Conservation (phyloP, 371 early-diverging fungal genomes). For the Phascolomyces articulosus region DNA sequence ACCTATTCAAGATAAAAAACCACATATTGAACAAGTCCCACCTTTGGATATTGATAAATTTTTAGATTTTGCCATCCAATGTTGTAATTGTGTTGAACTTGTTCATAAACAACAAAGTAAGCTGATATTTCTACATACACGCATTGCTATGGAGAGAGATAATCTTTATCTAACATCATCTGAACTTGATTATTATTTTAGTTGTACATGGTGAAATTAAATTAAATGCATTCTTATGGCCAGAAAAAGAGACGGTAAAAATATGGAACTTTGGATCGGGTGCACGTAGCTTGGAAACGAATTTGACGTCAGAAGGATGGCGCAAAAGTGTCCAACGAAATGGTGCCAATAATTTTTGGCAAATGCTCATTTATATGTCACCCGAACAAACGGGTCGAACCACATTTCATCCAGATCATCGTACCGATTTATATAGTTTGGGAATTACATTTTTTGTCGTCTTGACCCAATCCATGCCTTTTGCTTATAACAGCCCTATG, state of each 20-base stretch:
- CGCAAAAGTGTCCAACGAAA: constrained; percentile 42
- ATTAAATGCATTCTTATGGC: constrained; percentile 46
- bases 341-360: constrained; percentile 32
- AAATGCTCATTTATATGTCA: constrained; percentile 49
- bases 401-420: constrained; percentile 60
- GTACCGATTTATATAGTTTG: constrained; percentile 63
- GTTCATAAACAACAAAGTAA: constrained; percentile 50
- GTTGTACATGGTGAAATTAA: constrained; percentile 54
- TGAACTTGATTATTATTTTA: constrained; percentile 7
- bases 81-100: constrained; percentile 49
- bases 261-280: constrained; percentile 53
- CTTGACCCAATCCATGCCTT: constrained; percentile 53
- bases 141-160: background rate
- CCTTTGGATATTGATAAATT: constrained; percentile 25
- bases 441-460: constrained; percentile 57
- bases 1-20: too few species aligned
- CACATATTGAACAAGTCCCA: too few species aligned
- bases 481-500: constrained; percentile 56
- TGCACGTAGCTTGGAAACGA: constrained; percentile 41
- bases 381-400: constrained; percentile 67
- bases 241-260: constrained; percentile 32
- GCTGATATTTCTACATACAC: background rate
- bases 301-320: constrained; percentile 50
- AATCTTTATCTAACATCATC: too few species aligned
- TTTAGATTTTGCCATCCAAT: constrained; percentile 48